Conservation (phyloP, 2,329 filamentous ascomycete species). For the Penicillium vulpinum region DNA sequence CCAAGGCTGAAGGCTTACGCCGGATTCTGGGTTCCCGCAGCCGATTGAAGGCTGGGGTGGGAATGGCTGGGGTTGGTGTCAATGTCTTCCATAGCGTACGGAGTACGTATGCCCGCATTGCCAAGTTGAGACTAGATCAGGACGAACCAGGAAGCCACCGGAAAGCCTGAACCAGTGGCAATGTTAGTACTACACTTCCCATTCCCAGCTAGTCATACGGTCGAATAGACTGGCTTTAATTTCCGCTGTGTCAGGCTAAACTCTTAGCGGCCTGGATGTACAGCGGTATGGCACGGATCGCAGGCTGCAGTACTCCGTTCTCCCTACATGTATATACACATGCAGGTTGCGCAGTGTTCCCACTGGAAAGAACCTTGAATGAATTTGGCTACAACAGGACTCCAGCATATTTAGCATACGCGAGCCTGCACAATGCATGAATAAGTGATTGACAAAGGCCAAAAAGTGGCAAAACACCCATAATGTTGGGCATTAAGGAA, state of each 20-base stretch:
- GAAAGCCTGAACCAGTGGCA: conserved; percentile 2
- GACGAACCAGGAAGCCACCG: not conserved
- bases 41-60: conserved; percentile 1
- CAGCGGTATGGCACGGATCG: not conserved
- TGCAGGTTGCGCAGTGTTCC: conserved; percentile 1
- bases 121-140: conserved; percentile 7
- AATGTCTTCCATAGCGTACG: conserved; percentile 8
- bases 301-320: not conserved
- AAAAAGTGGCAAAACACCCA: not conserved
- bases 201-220: not conserved
- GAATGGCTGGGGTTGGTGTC: not conserved
- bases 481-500: not conserved
- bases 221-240: not conserved
- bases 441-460: not conserved
- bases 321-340: not conserved
- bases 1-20: conserved; percentile 15
- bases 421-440: not conserved
- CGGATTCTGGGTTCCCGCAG: conserved; percentile 8
- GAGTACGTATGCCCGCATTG: conserved; percentile 9
- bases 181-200: not conserved
- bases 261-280: not conserved
- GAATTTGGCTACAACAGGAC: not conserved
- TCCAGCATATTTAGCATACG: not conserved
- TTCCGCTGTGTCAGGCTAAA: not conserved
- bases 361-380: not conserved